A percentile compares a stretch with the other conserved stretches of the same genome.
phyloP scores from a whole-genome alignment of 768 basidiomycete genomes.

The Trichaptum fuscoviolaceum region DNA sequence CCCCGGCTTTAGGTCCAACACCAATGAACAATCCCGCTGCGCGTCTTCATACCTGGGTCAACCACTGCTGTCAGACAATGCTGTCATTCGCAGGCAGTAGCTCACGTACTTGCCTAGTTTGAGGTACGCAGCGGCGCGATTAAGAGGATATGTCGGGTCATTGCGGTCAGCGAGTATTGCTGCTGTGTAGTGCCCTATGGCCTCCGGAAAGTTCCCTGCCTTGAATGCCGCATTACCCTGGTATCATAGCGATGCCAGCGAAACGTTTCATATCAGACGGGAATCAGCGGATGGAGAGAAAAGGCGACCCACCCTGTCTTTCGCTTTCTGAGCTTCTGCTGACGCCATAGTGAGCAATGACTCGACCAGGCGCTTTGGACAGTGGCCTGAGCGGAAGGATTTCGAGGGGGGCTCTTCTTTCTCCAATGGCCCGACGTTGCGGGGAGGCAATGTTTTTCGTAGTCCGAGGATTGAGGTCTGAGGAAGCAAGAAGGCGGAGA shows the following conservation, averaged over 20 bases:
- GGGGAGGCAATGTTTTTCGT: background rate
- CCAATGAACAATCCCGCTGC: conserved; percentile 71
- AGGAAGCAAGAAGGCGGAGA: background rate
- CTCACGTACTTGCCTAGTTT: conserved; percentile 89
- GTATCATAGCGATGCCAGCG: conserved; percentile 3
- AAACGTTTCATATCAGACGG: background rate
- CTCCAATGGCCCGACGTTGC: background rate
- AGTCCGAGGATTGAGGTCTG: background rate
- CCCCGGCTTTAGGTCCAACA: conserved; percentile 44
- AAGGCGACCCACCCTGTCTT: conserved; percentile 23
- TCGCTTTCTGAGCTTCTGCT: conserved; percentile 28
- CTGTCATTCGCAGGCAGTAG: background rate
- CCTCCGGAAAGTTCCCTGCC: conserved; percentile 65
- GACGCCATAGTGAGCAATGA: conserved; percentile 24
- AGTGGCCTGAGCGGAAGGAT: background rate
- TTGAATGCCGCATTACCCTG: conserved; percentile 91
- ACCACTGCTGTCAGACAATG: background rate
- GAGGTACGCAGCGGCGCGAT: conserved; percentile 88
- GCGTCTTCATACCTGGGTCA: conserved; percentile 65
- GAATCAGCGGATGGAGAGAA: background rate
- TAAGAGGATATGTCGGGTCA: conserved; percentile 78
- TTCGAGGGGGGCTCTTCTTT: background rate
- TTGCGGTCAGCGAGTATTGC: conserved; percentile 67
- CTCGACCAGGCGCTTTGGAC: background rate
- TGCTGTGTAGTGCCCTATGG: conserved; percentile 81